Evolutionary conservation across 2,329 filamentous ascomycete genomes (phyloP).

Genomic region (Colletotrichum magnum): DNA sequence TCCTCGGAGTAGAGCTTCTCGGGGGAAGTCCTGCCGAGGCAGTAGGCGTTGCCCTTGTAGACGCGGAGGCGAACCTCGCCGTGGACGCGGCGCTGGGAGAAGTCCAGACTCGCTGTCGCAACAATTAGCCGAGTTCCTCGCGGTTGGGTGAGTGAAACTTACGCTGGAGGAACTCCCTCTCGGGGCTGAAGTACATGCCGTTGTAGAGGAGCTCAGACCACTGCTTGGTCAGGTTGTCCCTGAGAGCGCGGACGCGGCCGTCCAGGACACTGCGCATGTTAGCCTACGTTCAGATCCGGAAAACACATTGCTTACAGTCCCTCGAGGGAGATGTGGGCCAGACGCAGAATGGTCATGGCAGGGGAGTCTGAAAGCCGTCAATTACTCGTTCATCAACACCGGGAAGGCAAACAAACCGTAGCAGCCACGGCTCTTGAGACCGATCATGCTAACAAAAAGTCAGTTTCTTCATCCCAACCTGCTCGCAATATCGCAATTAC

Average conservation of each 20-base stretch:
- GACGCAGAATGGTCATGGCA: conserved; percentile 46
- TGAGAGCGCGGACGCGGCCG: conserved; percentile 65
- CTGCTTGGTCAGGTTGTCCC: conserved; percentile 66
- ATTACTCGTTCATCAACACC: conserved; percentile 35
- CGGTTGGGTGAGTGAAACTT: not conserved
- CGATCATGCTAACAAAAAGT: too few species aligned
- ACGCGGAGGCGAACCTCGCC: conserved; percentile 48
- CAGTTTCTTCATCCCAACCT: too few species aligned
- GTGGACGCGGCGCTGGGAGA: conserved; percentile 36
- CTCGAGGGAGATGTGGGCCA: conserved; percentile 63
- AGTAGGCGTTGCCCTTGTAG: conserved; percentile 60
- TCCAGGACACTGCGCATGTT: conserved; percentile 59
- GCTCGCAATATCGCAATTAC: not conserved
- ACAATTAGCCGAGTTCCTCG: too few species aligned
- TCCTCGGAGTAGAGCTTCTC: conserved; percentile 66
- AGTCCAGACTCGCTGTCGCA: conserved; percentile 36
- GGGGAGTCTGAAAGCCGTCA: conserved; percentile 39
- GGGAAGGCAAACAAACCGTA: conserved; percentile 65
- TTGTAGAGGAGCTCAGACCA: conserved; percentile 54
- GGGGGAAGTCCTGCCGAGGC: conserved; percentile 60
- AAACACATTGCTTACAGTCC: conserved; percentile 54
- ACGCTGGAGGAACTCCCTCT: conserved; percentile 36
- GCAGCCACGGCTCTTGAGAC: conserved; percentile 64
- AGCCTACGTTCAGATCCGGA: not conserved
- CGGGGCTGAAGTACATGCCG: conserved; percentile 67